phyloP scores from a whole-genome alignment of 768 basidiomycete species.

The Mycena vitilis region DNA sequence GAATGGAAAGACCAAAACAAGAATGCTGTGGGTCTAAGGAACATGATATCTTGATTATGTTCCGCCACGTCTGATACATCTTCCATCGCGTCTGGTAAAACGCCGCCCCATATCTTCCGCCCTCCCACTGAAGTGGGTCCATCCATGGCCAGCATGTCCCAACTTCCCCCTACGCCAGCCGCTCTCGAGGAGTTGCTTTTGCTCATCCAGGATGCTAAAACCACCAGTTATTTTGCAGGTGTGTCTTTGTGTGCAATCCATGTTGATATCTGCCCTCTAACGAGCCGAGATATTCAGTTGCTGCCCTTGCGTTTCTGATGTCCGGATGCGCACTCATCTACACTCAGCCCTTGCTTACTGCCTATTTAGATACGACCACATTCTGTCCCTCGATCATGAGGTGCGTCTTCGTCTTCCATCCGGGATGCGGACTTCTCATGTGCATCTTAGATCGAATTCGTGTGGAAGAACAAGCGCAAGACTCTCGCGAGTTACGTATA shows the following conservation, averaged over 20 bases:
- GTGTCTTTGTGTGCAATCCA: neutral
- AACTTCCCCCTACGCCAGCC: neutral
- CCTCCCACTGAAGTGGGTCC: neutral
- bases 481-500: constrained; percentile 21
- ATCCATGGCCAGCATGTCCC: neutral
- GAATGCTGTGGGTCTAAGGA: neutral
- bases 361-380: constrained; percentile 16
- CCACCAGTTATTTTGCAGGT: constrained; percentile 30
- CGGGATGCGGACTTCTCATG: neutral
- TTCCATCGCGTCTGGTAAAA: neutral
- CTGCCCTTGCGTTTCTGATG: constrained; percentile 19
- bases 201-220: constrained; percentile 19
- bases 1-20: too few relatives aligned
- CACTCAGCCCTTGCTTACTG: neutral
- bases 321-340: neutral
- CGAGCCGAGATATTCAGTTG: constrained; percentile 5
- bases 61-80: constrained; percentile 1
- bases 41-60: neutral
- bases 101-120: neutral
- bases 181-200: constrained; percentile 9
- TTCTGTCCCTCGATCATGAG: constrained; percentile 19
- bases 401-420: neutral
- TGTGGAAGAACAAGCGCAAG: constrained; percentile 22
- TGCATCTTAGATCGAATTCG: constrained; percentile 9
- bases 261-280: neutral